Evolutionary conservation across 2,329 filamentous ascomycete species (phyloP).

Genomic region (Paraconiothyrium brasiliense): DNA sequence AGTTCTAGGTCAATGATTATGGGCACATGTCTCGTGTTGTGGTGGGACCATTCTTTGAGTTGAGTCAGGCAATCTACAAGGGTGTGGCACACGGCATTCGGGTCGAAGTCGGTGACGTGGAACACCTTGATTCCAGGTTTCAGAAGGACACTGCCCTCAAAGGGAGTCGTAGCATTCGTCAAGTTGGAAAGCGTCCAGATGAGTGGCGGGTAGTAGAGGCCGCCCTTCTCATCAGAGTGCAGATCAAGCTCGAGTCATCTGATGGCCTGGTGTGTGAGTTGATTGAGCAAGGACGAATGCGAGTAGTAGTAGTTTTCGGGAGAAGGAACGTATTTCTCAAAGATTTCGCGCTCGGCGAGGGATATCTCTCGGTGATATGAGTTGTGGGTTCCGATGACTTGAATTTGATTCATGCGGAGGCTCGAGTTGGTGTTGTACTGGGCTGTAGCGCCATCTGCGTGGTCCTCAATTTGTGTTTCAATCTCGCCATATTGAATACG

Average conservation of each 20-base stretch:
- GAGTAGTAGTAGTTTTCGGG: conserved; percentile 59
- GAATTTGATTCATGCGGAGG: conserved; percentile 62
- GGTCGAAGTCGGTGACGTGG: conserved; percentile 61
- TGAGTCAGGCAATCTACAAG: conserved; percentile 56
- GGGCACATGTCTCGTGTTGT: conserved; percentile 56
- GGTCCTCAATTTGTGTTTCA: conserved; percentile 13
- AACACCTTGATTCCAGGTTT: conserved; percentile 60
- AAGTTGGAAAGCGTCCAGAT: conserved; percentile 55
- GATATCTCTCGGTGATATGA: conserved; percentile 61
- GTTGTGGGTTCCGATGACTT: conserved; percentile 63
- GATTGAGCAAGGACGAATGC: conserved; percentile 56
- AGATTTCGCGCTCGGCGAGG: conserved; percentile 52
- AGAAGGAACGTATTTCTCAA: conserved; percentile 50
- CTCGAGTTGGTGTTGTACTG: conserved; percentile 22
- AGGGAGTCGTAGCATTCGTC: conserved; percentile 50
- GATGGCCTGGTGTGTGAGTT: conserved; percentile 57
- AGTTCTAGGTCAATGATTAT: conserved; percentile 62
- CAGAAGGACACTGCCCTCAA: conserved; percentile 52
- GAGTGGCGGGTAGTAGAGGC: conserved; percentile 57
- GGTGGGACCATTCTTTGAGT: conserved; percentile 57
- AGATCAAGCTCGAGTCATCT: conserved; percentile 61
- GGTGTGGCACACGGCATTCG: conserved; percentile 58
- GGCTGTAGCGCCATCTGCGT: conserved; percentile 25
- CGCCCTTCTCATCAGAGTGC: conserved; percentile 59
- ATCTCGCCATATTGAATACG: not conserved